Base-by-base conservation (phyloP, 441 rosid species). In the Brassica balearica region DNA sequence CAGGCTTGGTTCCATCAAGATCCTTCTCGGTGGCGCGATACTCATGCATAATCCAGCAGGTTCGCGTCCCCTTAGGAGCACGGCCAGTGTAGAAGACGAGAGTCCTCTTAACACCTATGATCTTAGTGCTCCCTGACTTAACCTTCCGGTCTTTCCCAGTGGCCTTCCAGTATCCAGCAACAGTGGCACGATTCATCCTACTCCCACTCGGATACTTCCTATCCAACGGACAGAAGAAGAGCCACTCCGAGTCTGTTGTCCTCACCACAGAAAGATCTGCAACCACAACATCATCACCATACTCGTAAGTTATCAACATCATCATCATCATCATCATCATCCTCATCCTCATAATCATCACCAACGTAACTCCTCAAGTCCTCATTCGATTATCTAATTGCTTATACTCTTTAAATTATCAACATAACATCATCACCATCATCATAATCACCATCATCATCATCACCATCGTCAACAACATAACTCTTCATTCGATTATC, bases 21-120 rank as follows among this genome's bases (percentile, higher is more conserved):
- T 94, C 97, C 19, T 88, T 75, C 41, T 84, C 81, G 0, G 92
- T 89, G 2, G 98, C 83, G 1, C 97, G 92, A 51, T 91, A 95
- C 85, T 95, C 98, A 3, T 95, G 98, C 85, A 92, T 89, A 68
- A 95, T 88, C 98, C 98, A 95, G 72, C 82, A 65, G 43, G 98
- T 94, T 53, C 96, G 77, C 3, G 59, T 36, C 0, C 93, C 97
- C 2, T 60, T 88, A 10, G 96, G 97, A 84, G 97, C 97, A 12
- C 97, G 91, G 0, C 98, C 98, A 0, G 56, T 74, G 77, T 94
- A 81, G 66, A 94, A 94, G 5, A 94, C 98, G 1, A 94, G 86
- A 32, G 97, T 92, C 72, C 89, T 92, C 89, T 94, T 94, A 87
- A 90, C 88, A 0, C 98, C 98, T 12, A 80, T 80, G 51, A 94